Evolutionary conservation across 371 early-diverging fungal species (phyloP), one percentile per base, ranked within the genome.

Genomic region (Syncephalastrum monosporum): DNA sequence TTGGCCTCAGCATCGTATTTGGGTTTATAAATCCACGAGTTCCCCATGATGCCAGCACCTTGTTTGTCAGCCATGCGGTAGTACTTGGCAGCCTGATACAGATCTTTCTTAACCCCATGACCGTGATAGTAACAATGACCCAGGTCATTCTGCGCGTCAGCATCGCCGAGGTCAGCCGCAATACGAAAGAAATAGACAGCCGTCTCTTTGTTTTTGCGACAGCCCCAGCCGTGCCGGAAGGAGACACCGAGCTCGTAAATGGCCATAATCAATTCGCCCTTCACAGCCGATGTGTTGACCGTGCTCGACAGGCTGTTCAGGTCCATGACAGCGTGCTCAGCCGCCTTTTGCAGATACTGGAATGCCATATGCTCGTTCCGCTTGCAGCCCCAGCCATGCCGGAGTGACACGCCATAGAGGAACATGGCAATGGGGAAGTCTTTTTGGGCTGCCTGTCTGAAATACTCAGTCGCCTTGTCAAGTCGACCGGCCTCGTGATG

Each of bases 211-310:
- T 85, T 82, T 61, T 86, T 91, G 25, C 82, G 55, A 29, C 68
- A 67, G 41, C 94, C 96, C 96, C 96, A 95, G 17, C 96, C 96
- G 56, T 94, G 92, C 27, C 87, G 82, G 71, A 90, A 95, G 57
- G 67, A 66, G 3, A 90, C 79, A 7, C 89, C 92, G 12, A 95
- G 78, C 63, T 94, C 96, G 64, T 89, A 91, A 50, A 95, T 87
- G 4, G 94, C 93, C 64, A 93, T 79, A 5, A 86, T 84, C 47
- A 91, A 55, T 47, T 76, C 78, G 43, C 71, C 66, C 51, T 71
- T 71, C 21, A 64, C 63, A 19, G 65, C 69, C 13, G 67, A 69
- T 1, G 63, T 64, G 50, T 61, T 69, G 41, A 63, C 69, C 4
- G 64, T 62, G 21, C 55, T 61, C 15, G 65, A 63, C 6, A 68